A percentile compares a stretch with the other conserved stretches of the same genome.
phyloP scores from a whole-genome alignment of 352 stramenopile genomes.

The Phytophthora citricola region DNA sequence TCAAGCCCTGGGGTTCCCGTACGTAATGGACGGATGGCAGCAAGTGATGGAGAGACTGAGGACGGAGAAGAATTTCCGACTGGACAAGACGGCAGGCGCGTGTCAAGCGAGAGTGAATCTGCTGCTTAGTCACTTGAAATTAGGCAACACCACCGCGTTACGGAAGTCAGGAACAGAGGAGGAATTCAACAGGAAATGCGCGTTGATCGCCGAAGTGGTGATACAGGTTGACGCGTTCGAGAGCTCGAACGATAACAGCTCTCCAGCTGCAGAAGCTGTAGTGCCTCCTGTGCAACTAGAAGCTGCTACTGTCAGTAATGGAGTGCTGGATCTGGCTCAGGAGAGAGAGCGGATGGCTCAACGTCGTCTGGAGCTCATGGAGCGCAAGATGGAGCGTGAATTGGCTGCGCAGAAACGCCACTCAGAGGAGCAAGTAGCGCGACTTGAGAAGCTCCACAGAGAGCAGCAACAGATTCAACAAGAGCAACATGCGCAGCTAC shows the following conservation, averaged over 20 bases:
- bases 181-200: slow-evolving; percentile 30
- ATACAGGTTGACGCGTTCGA: slow-evolving; percentile 10
- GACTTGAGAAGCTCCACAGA: slow-evolving; percentile 27
- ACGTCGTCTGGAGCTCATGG: slow-evolving; percentile 33
- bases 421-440: slow-evolving; percentile 35
- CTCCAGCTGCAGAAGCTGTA: not conserved
- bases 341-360: slow-evolving; percentile 24
- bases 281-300: not conserved
- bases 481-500: slow-evolving; percentile 29
- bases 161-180: slow-evolving; percentile 35
- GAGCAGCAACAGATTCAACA: slow-evolving; percentile 35
- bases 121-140: slow-evolving; percentile 29
- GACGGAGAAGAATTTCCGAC: slow-evolving; percentile 10
- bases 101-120: slow-evolving; percentile 33
- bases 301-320: not conserved
- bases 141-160: slow-evolving; percentile 28
- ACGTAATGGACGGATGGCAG: slow-evolving; percentile 40
- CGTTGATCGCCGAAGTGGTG: slow-evolving; percentile 25
- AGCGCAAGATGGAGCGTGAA: slow-evolving; percentile 37
- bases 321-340: not conserved
- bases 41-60: slow-evolving; percentile 26
- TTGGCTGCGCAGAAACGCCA: slow-evolving; percentile 32
- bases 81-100: slow-evolving; percentile 39
- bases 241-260: not conserved
- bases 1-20: slow-evolving; percentile 35